phyloP scores from a whole-genome alignment of 768 basidiomycete species.

The Hygrocybe coccinea region DNA sequence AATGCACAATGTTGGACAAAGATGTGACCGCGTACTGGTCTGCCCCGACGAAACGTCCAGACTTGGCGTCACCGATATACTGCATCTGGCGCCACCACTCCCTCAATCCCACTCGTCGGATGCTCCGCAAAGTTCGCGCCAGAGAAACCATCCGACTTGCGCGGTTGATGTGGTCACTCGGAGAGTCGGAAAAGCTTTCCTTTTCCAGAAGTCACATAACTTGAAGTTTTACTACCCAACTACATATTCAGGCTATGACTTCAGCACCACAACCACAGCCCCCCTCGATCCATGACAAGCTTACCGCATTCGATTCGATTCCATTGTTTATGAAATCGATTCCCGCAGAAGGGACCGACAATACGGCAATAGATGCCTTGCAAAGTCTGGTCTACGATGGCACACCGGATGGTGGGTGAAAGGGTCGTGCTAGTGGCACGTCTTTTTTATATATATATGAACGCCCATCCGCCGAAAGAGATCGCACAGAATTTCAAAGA shows the following conservation, averaged over 20 bases:
- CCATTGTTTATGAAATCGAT: constrained; percentile 93
- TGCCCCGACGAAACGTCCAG: constrained; percentile 65
- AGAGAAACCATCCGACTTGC: constrained; percentile 84
- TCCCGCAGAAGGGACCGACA: constrained; percentile 63
- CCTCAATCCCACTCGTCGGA: constrained; percentile 68
- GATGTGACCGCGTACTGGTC: constrained; percentile 78
- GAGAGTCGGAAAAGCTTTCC: too few species aligned
- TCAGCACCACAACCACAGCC: constrained; percentile 22
- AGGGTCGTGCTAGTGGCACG: constrained; percentile 1
- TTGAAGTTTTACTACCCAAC: too few species aligned
- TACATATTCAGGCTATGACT: not conserved
- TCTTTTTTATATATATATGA: not conserved
- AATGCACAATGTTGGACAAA: not conserved
- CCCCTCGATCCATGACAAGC: constrained; percentile 32
- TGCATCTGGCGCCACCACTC: constrained; percentile 92
- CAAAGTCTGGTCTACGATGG: constrained; percentile 86
- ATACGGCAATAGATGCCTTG: constrained; percentile 70
- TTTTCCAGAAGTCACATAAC: too few species aligned
- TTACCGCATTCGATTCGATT: constrained; percentile 52
- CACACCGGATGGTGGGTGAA: constrained; percentile 82
- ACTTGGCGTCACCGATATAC: constrained; percentile 93
- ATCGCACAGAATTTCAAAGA: constrained; percentile 89
- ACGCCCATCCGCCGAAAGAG: constrained; percentile 44
- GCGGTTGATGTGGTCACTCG: too few species aligned
- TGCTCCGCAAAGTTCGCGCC: constrained; percentile 67